A percentile compares a stretch with the other conserved stretches of the same genome.
Evolutionary conservation across 371 early-diverging fungal species (phyloP).

Genomic region (Apophysomyces sp.): DNA sequence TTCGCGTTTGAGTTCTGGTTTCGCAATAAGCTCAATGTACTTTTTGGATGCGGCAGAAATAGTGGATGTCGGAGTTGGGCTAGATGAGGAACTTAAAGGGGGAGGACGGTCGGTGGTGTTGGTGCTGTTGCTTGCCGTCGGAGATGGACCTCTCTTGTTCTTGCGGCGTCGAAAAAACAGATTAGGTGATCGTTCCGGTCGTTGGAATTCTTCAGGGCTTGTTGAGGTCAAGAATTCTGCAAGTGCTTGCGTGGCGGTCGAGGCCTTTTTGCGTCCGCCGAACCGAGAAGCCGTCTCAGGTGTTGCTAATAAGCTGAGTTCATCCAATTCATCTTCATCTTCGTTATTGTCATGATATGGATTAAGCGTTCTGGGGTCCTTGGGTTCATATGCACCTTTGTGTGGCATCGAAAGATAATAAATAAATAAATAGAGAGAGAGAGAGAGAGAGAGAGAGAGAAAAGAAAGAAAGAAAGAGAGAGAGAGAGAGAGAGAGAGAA

Average conservation of each 20-base stretch:
- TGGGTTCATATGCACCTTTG: conserved; percentile 28
- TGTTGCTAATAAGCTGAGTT: background rate
- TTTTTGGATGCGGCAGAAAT: conserved; percentile 7
- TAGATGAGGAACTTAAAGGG: background rate
- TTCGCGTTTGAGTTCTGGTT: conserved; percentile 1
- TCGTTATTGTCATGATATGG: conserved; percentile 15
- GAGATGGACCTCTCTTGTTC: background rate
- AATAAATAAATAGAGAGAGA: background rate
- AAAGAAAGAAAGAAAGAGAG: background rate
- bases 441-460: background rate
- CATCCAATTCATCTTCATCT: conserved; percentile 11
- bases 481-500: conserved; percentile 1
- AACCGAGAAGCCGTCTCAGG: background rate
- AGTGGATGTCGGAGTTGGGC: background rate
- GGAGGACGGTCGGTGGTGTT: background rate
- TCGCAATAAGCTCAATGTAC: conserved; percentile 27
- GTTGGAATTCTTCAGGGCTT: conserved; percentile 32
- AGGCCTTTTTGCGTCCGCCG: conserved; percentile 15
- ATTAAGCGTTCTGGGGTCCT: conserved; percentile 21
- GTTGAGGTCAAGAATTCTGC: conserved; percentile 37
- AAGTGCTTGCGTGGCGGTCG: conserved; percentile 31
- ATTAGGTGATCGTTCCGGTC: conserved; percentile 11
- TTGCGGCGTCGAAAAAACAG: conserved; percentile 14
- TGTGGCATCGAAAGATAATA: conserved; percentile 11
- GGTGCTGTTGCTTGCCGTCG: background rate